phyloP scores from a whole-genome alignment of 768 basidiomycete genomes.

The Guyanaporus albipodus region DNA sequence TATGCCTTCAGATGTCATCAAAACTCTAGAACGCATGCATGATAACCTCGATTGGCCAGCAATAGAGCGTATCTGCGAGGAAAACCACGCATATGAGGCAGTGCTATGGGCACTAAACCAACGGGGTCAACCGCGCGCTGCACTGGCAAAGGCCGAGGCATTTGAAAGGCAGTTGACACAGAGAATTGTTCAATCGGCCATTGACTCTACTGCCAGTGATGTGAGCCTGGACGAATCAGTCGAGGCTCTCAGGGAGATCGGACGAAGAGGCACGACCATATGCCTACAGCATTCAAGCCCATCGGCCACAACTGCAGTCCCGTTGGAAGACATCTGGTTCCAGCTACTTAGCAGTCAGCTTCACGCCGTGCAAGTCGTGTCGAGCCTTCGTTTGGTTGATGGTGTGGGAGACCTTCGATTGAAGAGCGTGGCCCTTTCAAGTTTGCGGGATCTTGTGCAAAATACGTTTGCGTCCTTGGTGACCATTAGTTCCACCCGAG shows the following conservation, averaged over 20 bases:
- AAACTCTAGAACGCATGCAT: conserved; percentile 50
- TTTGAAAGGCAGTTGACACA: conserved; percentile 53
- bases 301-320: conserved; percentile 37
- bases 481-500: conserved; percentile 72
- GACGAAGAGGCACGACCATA: conserved; percentile 57
- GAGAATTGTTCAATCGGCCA: conserved; percentile 39
- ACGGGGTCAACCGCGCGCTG: conserved; percentile 56
- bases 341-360: conserved; percentile 79
- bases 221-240: conserved; percentile 35
- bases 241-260: conserved; percentile 53
- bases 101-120: conserved; percentile 77
- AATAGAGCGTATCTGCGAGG: conserved; percentile 63
- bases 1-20: conserved; percentile 60
- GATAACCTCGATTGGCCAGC: conserved; percentile 53
- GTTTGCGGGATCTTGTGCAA: conserved; percentile 74
- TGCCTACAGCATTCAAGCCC: conserved; percentile 65
- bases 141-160: conserved; percentile 61
- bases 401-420: conserved; percentile 17
- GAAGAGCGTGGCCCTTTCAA: conserved; percentile 35
- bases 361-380: conserved; percentile 68
- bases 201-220: conserved; percentile 13
- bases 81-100: conserved; percentile 62
- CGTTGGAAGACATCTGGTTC: conserved; percentile 87
- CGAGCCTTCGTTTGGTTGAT: conserved; percentile 36
- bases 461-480: conserved; percentile 81